Base-by-base conservation (phyloP, 495 filamentous ascomycete genomes). In the Immersiella caudata region DNA sequence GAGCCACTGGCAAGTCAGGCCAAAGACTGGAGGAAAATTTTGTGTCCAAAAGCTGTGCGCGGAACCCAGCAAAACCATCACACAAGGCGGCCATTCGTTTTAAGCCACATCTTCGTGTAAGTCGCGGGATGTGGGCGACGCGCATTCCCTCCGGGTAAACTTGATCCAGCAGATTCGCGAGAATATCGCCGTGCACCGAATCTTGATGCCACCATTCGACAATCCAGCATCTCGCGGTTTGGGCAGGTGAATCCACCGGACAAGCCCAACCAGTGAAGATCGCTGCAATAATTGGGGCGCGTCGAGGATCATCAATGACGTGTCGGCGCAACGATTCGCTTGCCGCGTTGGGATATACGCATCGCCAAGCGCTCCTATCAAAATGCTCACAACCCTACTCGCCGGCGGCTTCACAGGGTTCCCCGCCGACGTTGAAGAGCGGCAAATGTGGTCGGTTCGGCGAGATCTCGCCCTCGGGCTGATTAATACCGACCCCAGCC, bases 341-440 rank as follows among this genome's bases (percentile, higher is more conserved):
- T 6, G 9, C 40, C 40, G 16, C 9, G 40, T 46, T 46, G 40
- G 5, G 11, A 12, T 46, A 6, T 5, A 46, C 16, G 18, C 1
- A 33, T 60, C 26, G 24, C 16, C 57, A 60, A 33, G 33, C 57
- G 57, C n/a, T 24, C 57, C 57, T 60, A 60, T 60, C 57, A 60
- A 7, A 24, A 1, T 27, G 57, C 25, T 46, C 40, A 2, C 40
- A 12, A 18, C 40, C 16, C 16, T 46, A 14, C 16, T 12, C 16
- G 11, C 40, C 40, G 4, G 40, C 40, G 16, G 14, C 40, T 46
- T 46, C 40, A 46, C 40, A 12, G 40, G 40, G 40, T 46, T 46
- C 40, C 40, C 40, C 40, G 40, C 40, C 40, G 14, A 46, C 5
- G 6, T 4, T 18, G 14, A 46, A 46, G 2, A 14, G 2, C 40